Evolutionary conservation across 495 filamentous ascomycete species (phyloP).

Genomic region (Xylaria nigripes): DNA sequence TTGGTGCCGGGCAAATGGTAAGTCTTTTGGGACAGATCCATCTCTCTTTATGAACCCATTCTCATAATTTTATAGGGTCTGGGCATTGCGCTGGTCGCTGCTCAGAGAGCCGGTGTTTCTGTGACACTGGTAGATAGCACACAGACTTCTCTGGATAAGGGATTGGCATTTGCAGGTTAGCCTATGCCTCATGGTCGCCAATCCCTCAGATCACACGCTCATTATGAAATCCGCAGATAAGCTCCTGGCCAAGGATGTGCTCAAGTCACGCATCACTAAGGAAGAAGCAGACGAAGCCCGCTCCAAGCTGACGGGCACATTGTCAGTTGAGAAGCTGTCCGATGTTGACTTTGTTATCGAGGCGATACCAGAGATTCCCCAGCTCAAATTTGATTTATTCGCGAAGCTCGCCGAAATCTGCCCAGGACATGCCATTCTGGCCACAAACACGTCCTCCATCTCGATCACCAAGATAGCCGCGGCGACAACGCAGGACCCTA

Average conservation of each 20-base stretch:
- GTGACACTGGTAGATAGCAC: conserved; percentile 83
- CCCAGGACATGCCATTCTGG: conserved; percentile 80
- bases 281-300: conserved; percentile 64
- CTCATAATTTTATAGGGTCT: conserved; percentile 57
- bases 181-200: background rate
- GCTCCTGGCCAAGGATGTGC: conserved; percentile 83
- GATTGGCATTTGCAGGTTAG: conserved; percentile 78
- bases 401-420: conserved; percentile 72
- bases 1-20: conserved; percentile 97
- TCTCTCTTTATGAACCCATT: conserved; percentile 7
- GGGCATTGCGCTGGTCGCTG: conserved; percentile 92
- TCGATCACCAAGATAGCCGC: conserved; percentile 94
- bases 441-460: conserved; percentile 97
- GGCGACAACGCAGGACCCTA: conserved; percentile 66
- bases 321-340: conserved; percentile 69
- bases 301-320: conserved; percentile 57
- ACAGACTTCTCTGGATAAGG: conserved; percentile 82
- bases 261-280: conserved; percentile 72
- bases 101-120: conserved; percentile 72
- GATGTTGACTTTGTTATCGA: conserved; percentile 95
- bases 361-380: conserved; percentile 86
- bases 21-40: conserved; percentile 20
- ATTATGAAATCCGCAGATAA: conserved; percentile 52
- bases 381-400: conserved; percentile 86
- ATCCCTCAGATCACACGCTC: conserved; percentile 4